phyloP scores from a whole-genome alignment of 768 basidiomycete species.

The Neoboletus magnificus region DNA sequence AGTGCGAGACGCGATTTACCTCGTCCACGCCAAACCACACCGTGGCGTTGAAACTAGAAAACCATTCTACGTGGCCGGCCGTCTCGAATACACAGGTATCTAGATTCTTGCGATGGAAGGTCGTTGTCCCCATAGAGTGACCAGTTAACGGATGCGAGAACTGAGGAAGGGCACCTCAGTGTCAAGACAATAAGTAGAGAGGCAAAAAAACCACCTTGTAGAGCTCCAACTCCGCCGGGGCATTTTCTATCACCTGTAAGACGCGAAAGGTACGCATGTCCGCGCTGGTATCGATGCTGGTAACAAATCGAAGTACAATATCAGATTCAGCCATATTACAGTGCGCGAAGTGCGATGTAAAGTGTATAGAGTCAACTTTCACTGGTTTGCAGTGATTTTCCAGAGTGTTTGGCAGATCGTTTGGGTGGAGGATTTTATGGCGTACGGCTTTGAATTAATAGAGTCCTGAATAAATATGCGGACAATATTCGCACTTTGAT shows the following conservation, averaged over 20 bases:
- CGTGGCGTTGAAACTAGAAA: conserved; percentile 40
- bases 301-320: conserved; percentile 39
- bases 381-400: neutral
- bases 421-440: neutral
- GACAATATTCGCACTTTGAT: conserved; percentile 14
- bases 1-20: conserved; percentile 24
- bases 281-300: conserved; percentile 24
- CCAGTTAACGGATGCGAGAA: conserved; percentile 47
- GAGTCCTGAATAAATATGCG: conserved; percentile 15
- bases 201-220: conserved; percentile 37
- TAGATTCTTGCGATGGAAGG: conserved; percentile 47
- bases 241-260: conserved; percentile 31
- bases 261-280: conserved; percentile 48
- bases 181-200: neutral
- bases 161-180: conserved; percentile 17
- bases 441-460: conserved; percentile 1
- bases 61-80: conserved; percentile 55
- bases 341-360: neutral
- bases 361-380: neutral
- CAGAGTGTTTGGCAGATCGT: neutral
- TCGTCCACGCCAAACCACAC: conserved; percentile 49
- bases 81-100: conserved; percentile 44
- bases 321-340: conserved; percentile 33
- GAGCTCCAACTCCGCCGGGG: conserved; percentile 33
- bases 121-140: conserved; percentile 39